These are phyloP conservation scores for Podila epigama DNA, from an alignment of 192 early-diverging fungal genomes.

Conservation along the genomic window DNA sequence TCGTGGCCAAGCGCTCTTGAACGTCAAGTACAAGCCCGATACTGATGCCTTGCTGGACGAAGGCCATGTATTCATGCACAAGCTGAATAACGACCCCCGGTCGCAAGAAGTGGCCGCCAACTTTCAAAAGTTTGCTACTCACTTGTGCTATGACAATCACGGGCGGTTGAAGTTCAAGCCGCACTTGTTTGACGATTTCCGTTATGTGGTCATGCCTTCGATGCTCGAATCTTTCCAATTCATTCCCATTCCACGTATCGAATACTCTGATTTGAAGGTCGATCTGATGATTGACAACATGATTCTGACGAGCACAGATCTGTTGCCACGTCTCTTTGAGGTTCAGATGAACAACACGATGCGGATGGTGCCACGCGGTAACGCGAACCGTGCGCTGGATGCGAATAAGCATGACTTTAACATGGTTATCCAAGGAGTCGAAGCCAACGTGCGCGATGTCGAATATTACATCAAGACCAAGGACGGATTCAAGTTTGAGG, in stretches of 20 bases:
- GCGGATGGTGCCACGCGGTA: conserved; percentile 43
- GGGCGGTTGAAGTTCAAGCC: conserved; percentile 53
- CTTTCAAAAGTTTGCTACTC: conserved; percentile 34
- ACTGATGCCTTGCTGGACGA: conserved; percentile 24
- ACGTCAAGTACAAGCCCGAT: conserved; percentile 34
- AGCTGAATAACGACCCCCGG: conserved; percentile 34
- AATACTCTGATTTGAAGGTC: conserved; percentile 53
- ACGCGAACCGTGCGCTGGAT: conserved; percentile 17
- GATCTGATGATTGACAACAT: conserved; percentile 53
- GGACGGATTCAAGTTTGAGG: conserved; percentile 45
- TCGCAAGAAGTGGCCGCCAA: conserved; percentile 28
- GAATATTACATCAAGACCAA: conserved; percentile 52
- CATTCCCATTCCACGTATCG: conserved; percentile 55
- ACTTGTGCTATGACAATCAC: conserved; percentile 44
- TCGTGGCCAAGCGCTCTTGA: conserved; percentile 12
- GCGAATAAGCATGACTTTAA: conserved; percentile 32
- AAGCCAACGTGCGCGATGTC: conserved; percentile 46
- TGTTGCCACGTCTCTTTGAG: conserved; percentile 51
- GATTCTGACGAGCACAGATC: conserved; percentile 46
- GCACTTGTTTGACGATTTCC: conserved; percentile 53
- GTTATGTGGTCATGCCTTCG: conserved; percentile 48
- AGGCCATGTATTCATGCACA: conserved; percentile 16
- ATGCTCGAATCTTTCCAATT: conserved; percentile 50
- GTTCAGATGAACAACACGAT: conserved; percentile 44
- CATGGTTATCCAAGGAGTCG: conserved; percentile 44